A percentile compares a stretch with the other conserved stretches of the same genome.
phyloP scores from a whole-genome alignment of 257 asterid genomes.

The Lycium barbarum region DNA sequence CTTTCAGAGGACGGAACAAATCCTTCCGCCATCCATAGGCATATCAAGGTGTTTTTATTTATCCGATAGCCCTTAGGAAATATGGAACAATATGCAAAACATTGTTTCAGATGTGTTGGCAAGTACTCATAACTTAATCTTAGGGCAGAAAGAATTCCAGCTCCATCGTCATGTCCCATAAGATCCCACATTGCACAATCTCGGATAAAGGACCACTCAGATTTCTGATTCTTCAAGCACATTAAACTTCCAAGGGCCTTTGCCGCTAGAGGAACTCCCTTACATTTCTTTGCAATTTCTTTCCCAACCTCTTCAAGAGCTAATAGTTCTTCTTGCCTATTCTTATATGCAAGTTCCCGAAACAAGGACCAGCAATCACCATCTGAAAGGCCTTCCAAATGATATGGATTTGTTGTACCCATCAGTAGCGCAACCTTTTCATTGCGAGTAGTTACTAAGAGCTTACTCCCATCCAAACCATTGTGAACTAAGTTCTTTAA shows the following conservation, averaged over 20 bases:
- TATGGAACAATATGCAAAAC: constrained; percentile 67
- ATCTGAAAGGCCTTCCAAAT: constrained; percentile 52
- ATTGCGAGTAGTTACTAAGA: constrained; percentile 32
- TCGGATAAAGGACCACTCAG: constrained; percentile 57
- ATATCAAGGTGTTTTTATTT: constrained; percentile 56
- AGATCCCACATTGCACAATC: constrained; percentile 68
- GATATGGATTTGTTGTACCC: constrained; percentile 47
- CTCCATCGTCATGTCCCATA: constrained; percentile 41
- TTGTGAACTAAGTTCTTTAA: not conserved
- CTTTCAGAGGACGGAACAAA: constrained; percentile 44
- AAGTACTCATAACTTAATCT: constrained; percentile 67
- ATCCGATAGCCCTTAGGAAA: constrained; percentile 73
- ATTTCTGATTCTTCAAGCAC: constrained; percentile 51
- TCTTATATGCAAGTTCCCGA: constrained; percentile 41
- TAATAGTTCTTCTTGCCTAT: constrained; percentile 34
- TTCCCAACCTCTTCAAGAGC: constrained; percentile 41
- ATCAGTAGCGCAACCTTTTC: constrained; percentile 26
- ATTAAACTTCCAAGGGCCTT: constrained; percentile 67
- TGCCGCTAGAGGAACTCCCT: constrained; percentile 77
- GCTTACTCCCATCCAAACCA: constrained; percentile 17
- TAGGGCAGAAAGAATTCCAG: constrained; percentile 57
- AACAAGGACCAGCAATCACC: constrained; percentile 55
- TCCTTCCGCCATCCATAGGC: constrained; percentile 71
- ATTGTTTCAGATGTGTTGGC: constrained; percentile 65
- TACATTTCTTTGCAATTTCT: constrained; percentile 63